A percentile compares a stretch with the other conserved stretches of the same genome.
phyloP scores from a whole-genome alignment of 352 stramenopile genomes.

The Pilasporangium apinafurcum region DNA sequence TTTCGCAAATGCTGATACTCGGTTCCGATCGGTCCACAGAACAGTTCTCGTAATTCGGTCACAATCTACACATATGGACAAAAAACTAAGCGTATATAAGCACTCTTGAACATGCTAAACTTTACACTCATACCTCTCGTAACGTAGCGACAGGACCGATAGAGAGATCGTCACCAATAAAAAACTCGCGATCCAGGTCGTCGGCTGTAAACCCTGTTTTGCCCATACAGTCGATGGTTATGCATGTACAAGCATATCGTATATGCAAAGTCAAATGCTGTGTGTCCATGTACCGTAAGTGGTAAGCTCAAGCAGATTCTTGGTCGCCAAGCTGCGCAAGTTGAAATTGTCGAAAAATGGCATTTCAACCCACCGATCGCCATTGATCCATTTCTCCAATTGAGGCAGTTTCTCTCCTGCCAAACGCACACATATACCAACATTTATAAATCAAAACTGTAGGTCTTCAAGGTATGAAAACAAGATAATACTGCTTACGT shows the following conservation, averaged over 20 bases:
- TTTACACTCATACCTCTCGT: conserved; percentile 28
- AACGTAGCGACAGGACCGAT: conserved; percentile 80
- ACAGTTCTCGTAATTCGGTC: conserved; percentile 91
- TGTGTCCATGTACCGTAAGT: conserved; percentile 44
- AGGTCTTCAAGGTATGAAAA: not conserved
- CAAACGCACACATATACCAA: not conserved
- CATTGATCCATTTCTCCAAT: conserved; percentile 81
- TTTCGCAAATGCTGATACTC: conserved; percentile 99
- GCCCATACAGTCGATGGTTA: not conserved
- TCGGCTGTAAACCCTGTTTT: conserved; percentile 81
- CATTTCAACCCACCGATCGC: conserved; percentile 77
- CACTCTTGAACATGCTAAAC: conserved; percentile 22
- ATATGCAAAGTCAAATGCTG: not conserved
- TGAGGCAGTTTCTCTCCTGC: conserved; percentile 75
- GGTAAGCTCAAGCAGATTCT: conserved; percentile 78
- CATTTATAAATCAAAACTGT: not conserved
- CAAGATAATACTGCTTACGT: conserved; percentile 26
- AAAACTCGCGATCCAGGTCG: conserved; percentile 90
- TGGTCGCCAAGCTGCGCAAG: conserved; percentile 70
- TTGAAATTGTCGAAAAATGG: conserved; percentile 88
- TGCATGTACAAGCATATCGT: not conserved
- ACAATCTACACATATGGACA: conserved; percentile 85
- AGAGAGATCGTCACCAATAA: conserved; percentile 85
- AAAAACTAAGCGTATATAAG: no score
- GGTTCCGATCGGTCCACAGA: conserved; percentile 95